Percentiles rank a stretch among this genome's conserved stretches.
Conservation (phyloP, 306 rosid genomes). For the Abrus pulchellus region DNA sequence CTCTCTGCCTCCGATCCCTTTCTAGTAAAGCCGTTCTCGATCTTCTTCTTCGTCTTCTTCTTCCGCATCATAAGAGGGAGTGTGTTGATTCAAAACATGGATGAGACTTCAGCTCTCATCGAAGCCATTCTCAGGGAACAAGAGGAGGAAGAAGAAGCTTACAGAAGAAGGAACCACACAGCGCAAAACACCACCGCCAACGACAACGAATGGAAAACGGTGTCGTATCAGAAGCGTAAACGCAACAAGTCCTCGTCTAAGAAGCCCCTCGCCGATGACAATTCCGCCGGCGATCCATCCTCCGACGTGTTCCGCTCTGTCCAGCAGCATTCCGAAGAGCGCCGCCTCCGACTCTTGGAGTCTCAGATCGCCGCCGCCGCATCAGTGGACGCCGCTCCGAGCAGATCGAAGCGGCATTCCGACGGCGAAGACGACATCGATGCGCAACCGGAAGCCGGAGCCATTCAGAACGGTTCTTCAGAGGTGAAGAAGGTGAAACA, state of each 20-base stretch:
- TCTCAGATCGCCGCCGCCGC: constrained; percentile 48
- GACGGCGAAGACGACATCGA: constrained; percentile 49
- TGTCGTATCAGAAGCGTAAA: constrained; percentile 64
- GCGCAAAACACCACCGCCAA: background rate
- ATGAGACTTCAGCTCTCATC: constrained; percentile 72
- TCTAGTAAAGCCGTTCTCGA: background rate
- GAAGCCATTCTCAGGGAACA: constrained; percentile 67
- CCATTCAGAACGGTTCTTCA: constrained; percentile 42
- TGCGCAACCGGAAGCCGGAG: constrained; percentile 44
- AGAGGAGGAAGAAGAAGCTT: constrained; percentile 55
- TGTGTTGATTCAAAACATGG: constrained; percentile 50
- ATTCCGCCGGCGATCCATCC: constrained; percentile 37
- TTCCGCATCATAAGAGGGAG: background rate
- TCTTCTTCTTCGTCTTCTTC: background rate
- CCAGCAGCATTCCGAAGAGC: constrained; percentile 64
- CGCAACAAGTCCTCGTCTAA: constrained; percentile 54
- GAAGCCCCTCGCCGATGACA: constrained; percentile 7
- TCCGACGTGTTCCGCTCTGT: constrained; percentile 56
- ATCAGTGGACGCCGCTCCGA: background rate
- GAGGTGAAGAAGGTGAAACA: constrained; percentile 56
- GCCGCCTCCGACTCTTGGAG: constrained; percentile 53
- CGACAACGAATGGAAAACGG: constrained; percentile 64
- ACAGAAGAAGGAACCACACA: constrained; percentile 23
- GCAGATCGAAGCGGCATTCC: constrained; percentile 61
- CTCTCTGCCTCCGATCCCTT: constrained; percentile 15